Evolutionary conservation across 2,329 filamentous ascomycete genomes (phyloP), one percentile per base, ranked within the genome.

Genomic region (Colletotrichum acutatum): DNA sequence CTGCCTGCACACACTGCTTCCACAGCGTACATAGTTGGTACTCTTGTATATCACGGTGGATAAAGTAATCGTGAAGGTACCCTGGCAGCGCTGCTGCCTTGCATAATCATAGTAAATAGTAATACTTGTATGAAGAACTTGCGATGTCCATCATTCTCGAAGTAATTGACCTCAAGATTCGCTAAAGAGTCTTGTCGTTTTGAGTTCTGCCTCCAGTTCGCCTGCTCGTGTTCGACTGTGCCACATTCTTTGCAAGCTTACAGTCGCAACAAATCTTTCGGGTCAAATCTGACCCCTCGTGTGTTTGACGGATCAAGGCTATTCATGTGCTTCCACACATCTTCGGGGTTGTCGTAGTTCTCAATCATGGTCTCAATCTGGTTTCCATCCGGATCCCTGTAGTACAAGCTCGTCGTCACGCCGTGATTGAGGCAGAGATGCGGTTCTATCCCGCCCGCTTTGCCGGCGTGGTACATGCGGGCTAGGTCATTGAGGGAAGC

Each of bases 321-420:
- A 12, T 22, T 58, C 84, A 89, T 85, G 74, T 80, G 86, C 11
- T 71, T 78, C 1, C 72, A 81, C 0, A 82, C 81, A 56, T 84
- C 84, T 12, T 80, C 79, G 0, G 67, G 68, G 0, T 78, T 80
- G 4, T 80, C 78, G 64, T 85, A 85, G 62, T 83, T 84, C 66
- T 86, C 83, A 6, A 86, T 82, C 76, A 87, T 84, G 1, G 80
- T 82, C 79, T 88, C 86, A 30, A 88, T 59, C 73, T 78, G 68
- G 75, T 87, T 88, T 8, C 85, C 83, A 75, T 88, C 85, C 3
- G 85, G 86, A 76, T 88, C 86, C 5, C 73, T 69, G 74, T 87
- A 88, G 76, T 88, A 87, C 34, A 88, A 81, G 74, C 81, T 83
- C 0, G 80, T 84, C 1, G 83, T 86, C 0, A 80, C 79, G 2